Conservation (phyloP, 768 basidiomycete genomes). For the Tylopilus rubrobrunneus region DNA sequence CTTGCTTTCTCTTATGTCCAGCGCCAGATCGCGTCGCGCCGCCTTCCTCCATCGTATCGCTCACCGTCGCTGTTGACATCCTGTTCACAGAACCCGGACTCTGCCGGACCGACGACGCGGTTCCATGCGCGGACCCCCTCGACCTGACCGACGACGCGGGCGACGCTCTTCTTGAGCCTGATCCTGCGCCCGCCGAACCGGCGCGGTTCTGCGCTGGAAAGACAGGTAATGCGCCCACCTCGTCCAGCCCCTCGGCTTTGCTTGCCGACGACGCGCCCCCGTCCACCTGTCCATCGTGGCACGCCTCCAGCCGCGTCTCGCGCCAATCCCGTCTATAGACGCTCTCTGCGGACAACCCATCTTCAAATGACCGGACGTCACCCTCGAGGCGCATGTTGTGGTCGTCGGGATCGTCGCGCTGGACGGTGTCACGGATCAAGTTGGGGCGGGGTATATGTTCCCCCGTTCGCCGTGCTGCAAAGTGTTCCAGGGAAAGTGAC, state of each 20-base stretch:
- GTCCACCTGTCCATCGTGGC: conserved; percentile 13
- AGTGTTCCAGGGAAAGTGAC: conserved; percentile 70
- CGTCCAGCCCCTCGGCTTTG: conserved; percentile 29
- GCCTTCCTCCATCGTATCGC: conserved; percentile 45
- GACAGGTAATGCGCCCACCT: conserved; percentile 25
- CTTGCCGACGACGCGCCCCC: conserved; percentile 1
- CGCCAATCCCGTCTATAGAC: conserved; percentile 75
- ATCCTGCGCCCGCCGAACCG: conserved; percentile 8
- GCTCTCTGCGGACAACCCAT: conserved; percentile 57
- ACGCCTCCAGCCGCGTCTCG: conserved; percentile 50
- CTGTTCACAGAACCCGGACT: conserved; percentile 47
- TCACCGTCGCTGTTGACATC: conserved; percentile 41
- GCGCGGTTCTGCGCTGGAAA: conserved; percentile 17
- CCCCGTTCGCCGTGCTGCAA: conserved; percentile 61
- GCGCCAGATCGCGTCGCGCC: conserved; percentile 5
- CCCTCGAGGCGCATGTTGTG: conserved; percentile 32
- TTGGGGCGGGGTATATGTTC: conserved; percentile 39
- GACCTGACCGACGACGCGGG: conserved; percentile 52
- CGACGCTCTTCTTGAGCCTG: conserved; percentile 38
- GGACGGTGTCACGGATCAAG: background rate
- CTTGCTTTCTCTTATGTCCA: conserved; percentile 48
- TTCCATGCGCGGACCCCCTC: conserved; percentile 28
- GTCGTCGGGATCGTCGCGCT: conserved; percentile 20
- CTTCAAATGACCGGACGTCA: conserved; percentile 59
- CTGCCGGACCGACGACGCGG: conserved; percentile 33